Conservation (phyloP, 1,284 basidiomycete species). For the Moesziomyces sp. region DNA sequence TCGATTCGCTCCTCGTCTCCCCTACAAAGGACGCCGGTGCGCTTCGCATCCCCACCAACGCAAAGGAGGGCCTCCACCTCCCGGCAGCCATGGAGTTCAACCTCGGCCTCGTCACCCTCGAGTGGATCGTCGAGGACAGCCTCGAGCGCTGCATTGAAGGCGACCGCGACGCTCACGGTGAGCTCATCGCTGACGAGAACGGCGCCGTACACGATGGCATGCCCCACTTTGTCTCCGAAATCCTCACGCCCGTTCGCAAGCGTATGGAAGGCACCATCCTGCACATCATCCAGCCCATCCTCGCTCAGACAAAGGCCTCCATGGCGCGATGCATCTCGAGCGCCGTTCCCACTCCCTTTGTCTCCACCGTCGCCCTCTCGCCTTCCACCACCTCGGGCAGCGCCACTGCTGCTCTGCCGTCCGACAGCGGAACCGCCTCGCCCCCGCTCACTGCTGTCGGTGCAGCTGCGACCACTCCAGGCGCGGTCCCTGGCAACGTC, state of each 20-base stretch:
- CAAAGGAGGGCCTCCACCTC: conserved; percentile 52
- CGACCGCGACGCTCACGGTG: conserved; percentile 44
- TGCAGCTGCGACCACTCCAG: conserved; percentile 4
- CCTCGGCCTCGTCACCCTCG: conserved; percentile 60
- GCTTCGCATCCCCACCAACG: conserved; percentile 52
- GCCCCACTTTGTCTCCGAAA: conserved; percentile 65
- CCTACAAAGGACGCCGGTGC: conserved; percentile 50
- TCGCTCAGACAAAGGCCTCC: conserved; percentile 52
- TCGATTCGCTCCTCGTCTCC: conserved; percentile 63
- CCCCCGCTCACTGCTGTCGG: conserved; percentile 11
- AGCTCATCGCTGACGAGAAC: conserved; percentile 52
- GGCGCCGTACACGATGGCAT: conserved; percentile 51
- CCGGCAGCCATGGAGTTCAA: conserved; percentile 65
- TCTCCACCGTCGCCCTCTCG: conserved; percentile 36
- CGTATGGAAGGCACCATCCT: conserved; percentile 66
- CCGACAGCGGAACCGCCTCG: conserved; percentile 18
- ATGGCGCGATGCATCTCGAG: conserved; percentile 52
- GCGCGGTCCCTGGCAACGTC: conserved; percentile 24
- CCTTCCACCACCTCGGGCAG: conserved; percentile 34
- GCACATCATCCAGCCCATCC: conserved; percentile 64
- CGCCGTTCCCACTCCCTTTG: conserved; percentile 57
- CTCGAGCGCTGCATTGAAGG: conserved; percentile 66
- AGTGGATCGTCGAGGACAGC: conserved; percentile 66
- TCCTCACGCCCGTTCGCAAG: conserved; percentile 64
- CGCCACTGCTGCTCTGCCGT: neutral